A percentile compares a stretch with the other conserved stretches of the same genome.
These are phyloP conservation scores for Neonectria punicea DNA, from an alignment of 2,329 filamentous ascomycete genomes.

Conservation along the genomic window DNA sequence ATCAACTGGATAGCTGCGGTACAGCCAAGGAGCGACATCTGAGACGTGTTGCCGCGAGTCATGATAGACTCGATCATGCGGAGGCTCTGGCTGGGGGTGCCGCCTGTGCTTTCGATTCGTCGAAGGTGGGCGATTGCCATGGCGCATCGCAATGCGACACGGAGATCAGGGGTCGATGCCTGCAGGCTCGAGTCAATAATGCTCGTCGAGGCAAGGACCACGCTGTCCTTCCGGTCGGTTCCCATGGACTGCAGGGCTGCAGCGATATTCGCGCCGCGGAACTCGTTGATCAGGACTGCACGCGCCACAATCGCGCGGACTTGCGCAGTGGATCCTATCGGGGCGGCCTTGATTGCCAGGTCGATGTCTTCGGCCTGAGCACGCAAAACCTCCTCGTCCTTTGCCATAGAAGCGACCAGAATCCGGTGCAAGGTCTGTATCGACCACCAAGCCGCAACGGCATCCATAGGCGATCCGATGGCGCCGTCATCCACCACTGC, in stretches of 20 bases:
- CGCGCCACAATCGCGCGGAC: constrained; percentile 68
- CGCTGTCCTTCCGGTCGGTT: constrained; percentile 42
- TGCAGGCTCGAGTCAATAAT: constrained; percentile 58
- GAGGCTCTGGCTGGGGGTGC: constrained; percentile 54
- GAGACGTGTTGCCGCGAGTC: constrained; percentile 52
- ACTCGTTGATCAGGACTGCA: constrained; percentile 65
- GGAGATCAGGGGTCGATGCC: constrained; percentile 61
- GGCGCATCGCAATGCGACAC: constrained; percentile 68
- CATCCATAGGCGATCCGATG: constrained; percentile 87
- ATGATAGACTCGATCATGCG: constrained; percentile 62
- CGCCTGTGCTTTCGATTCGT: constrained; percentile 50
- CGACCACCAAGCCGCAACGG: constrained; percentile 91
- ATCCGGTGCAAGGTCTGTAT: constrained; percentile 76
- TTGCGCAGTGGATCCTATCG: constrained; percentile 79
- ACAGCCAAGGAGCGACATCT: constrained; percentile 68
- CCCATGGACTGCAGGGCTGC: constrained; percentile 63
- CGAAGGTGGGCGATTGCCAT: constrained; percentile 70
- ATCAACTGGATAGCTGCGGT: constrained; percentile 69
- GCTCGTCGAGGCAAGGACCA: constrained; percentile 46
- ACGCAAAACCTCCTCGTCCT: constrained; percentile 49
- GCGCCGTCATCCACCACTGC: constrained; percentile 85
- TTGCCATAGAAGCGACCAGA: constrained; percentile 71
- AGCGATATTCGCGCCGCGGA: constrained; percentile 66
- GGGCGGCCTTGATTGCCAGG: constrained; percentile 78
- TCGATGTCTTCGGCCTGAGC: constrained; percentile 62